These are phyloP conservation scores for Aspergillus ellipticus DNA, from an alignment of 495 filamentous ascomycete species.

Conservation along the genomic window DNA sequence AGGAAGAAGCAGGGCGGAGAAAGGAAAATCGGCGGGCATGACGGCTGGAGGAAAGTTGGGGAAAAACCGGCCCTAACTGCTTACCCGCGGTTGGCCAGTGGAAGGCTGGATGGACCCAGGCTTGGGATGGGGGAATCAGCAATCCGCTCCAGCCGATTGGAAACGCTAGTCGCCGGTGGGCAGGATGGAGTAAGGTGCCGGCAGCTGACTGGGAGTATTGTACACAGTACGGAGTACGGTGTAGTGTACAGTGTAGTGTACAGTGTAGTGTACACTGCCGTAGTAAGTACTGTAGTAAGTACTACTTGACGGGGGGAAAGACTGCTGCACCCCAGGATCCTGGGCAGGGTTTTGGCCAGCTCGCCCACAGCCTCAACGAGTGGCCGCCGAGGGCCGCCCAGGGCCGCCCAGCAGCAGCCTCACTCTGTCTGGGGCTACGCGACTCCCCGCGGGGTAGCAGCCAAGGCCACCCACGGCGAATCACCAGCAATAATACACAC, in stretches of 20 bases:
- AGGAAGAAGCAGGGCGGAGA: slow-evolving; percentile 19
- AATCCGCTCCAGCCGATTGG: not conserved
- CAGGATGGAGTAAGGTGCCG: not conserved
- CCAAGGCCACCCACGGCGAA: not conserved
- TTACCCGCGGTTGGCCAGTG: slow-evolving; percentile 17
- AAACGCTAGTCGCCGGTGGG: not conserved
- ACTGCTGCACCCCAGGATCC: too few species aligned
- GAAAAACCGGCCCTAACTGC: slow-evolving; percentile 12
- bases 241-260: too few species aligned
- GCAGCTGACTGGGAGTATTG: too few species aligned
- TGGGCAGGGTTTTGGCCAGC: too few species aligned
- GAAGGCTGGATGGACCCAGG: not conserved
- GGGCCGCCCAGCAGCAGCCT: too few species aligned
- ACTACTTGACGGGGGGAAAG: too few species aligned
- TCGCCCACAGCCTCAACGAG: too few species aligned
- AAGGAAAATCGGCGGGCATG: slow-evolving; percentile 13
- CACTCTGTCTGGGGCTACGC: not conserved
- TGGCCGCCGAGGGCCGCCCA: too few species aligned
- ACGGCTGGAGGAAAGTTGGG: slow-evolving; percentile 13
- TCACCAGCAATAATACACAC: not conserved
- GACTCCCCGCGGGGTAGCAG: slow-evolving; percentile 27
- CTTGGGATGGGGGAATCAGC: not conserved
- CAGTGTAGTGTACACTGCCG: too few species aligned
- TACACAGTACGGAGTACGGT: too few species aligned
- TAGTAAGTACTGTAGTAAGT: too few species aligned